phyloP scores from a whole-genome alignment of 1,284 basidiomycete genomes.

The Melampsora abietis-canadensis region DNA sequence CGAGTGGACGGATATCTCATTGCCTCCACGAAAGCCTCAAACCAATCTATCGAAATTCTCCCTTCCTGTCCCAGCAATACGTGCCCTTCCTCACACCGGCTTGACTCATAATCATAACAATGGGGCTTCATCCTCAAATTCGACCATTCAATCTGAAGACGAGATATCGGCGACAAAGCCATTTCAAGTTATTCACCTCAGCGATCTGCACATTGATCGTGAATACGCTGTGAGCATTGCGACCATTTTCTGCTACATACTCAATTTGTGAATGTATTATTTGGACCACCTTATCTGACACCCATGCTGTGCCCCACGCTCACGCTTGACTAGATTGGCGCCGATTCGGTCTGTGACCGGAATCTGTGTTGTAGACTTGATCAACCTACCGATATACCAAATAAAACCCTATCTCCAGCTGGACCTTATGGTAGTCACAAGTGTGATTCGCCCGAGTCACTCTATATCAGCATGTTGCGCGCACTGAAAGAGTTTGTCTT shows the following conservation, averaged over 20 bases:
- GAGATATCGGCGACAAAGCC: slow-evolving; percentile 36
- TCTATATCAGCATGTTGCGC: slow-evolving; percentile 60
- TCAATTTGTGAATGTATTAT: not conserved
- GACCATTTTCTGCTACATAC: not conserved
- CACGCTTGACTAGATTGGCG: slow-evolving; percentile 51
- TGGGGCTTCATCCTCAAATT: not conserved
- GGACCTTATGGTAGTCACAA: slow-evolving; percentile 58
- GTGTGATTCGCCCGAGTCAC: slow-evolving; percentile 59
- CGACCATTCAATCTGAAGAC: not conserved
- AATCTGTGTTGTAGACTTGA: slow-evolving; percentile 60
- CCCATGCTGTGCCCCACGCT: not conserved
- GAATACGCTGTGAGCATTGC: slow-evolving; percentile 53
- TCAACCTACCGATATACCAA: slow-evolving; percentile 35
- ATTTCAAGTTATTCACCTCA: slow-evolving; percentile 51
- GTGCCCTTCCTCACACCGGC: not conserved
- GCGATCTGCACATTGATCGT: slow-evolving; percentile 51
- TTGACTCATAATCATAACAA: not conserved
- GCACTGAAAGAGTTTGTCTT: slow-evolving; percentile 54
- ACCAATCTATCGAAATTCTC: slow-evolving; percentile 50
- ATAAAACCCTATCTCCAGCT: slow-evolving; percentile 53
- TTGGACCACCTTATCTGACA: not conserved
- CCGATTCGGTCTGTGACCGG: slow-evolving; percentile 62
- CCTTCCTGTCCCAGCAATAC: not conserved
- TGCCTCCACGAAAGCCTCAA: slow-evolving; percentile 22
- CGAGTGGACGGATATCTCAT: slow-evolving; percentile 44